Conservation (phyloP, 2,329 filamentous ascomycete species). For the Hypoxylon sp. region DNA sequence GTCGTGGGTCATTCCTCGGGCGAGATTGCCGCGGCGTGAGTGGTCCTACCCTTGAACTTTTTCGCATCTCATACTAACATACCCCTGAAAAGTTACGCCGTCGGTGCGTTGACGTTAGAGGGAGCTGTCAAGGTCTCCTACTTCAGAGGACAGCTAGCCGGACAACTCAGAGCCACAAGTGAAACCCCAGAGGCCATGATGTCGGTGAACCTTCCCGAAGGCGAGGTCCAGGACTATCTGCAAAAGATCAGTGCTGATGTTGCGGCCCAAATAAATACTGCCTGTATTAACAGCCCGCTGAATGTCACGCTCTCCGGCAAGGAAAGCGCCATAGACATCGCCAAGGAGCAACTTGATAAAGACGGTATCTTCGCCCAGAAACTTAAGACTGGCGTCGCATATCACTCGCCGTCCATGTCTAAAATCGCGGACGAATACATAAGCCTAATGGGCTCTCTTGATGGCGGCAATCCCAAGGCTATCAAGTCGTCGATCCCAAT, state of each 20-base stretch:
- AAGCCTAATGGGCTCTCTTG: constrained; percentile 40
- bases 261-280: constrained; percentile 42
- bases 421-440: constrained; percentile 47
- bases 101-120: constrained; percentile 45
- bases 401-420: constrained; percentile 49
- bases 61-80: constrained; percentile 15
- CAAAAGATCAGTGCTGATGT: constrained; percentile 38
- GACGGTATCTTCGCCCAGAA: constrained; percentile 51
- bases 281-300: constrained; percentile 53
- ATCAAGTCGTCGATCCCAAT: constrained; percentile 43
- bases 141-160: constrained; percentile 51
- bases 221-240: constrained; percentile 44
- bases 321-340: constrained; percentile 44
- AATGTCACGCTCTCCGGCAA: constrained; percentile 52
- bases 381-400: constrained; percentile 51
- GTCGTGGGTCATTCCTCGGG: constrained; percentile 56
- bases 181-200: constrained; percentile 48
- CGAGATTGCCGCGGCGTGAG: constrained; percentile 57
- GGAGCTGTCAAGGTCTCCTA: constrained; percentile 54
- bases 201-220: constrained; percentile 49
- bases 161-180: constrained; percentile 40
- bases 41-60: neutral
- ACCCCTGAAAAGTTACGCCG: constrained; percentile 39
- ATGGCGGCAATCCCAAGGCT: constrained; percentile 38
- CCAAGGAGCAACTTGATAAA: constrained; percentile 46